Base-by-base conservation (phyloP, 2,329 filamentous ascomycete species). In the Xylaria sp. region DNA sequence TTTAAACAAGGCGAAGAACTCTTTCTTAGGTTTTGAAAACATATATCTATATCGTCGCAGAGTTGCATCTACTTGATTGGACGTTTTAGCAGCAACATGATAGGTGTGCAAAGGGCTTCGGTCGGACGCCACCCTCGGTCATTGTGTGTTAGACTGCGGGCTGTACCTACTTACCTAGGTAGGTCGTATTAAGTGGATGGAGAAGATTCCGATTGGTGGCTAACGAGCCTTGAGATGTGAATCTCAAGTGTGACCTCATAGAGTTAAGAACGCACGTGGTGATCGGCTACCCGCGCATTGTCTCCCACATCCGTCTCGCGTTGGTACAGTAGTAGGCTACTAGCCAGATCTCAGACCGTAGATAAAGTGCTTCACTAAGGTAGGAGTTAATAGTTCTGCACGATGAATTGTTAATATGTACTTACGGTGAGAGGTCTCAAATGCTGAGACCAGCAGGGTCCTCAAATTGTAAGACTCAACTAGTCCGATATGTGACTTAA, bases 401-500 rank as follows among this genome's bases (percentile, higher is more conserved):
- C 12, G 5, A 44, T 13, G 13, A 18, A 15, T 44, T 44, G 18
- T 44, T 15, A 3, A 44, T 15, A 13, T 13, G 39, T 44, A 5
- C n/a, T n/a, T n/a, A n/a, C 39, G 12, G 4, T 13, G 39, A 1
- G 13, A 46, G 18, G 15, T 7, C 7, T 46, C 6, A 20, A 20
- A 10, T 48, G 44, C 44, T n/a, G 18, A 10, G 9, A 8, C 58
- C 58, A 51, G 18, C 54, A 57, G 41, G 54, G 54, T 41, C 54
- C 54, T 56, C 54, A 8, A 12, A 48, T 15, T 15, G 12, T 41
- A 41, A 41, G 39, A 13, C 0, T 41, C 39, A 41, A 12, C 39
- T 41, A 15, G 4, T 13, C 3, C 13, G 2, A 50, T 50, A 50
- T 10, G 12, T 23, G 7, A 18, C 15, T 41, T 10, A 37, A 37